Base-by-base conservation (phyloP, 257 asterid species). In the Catharanthus roseus region DNA sequence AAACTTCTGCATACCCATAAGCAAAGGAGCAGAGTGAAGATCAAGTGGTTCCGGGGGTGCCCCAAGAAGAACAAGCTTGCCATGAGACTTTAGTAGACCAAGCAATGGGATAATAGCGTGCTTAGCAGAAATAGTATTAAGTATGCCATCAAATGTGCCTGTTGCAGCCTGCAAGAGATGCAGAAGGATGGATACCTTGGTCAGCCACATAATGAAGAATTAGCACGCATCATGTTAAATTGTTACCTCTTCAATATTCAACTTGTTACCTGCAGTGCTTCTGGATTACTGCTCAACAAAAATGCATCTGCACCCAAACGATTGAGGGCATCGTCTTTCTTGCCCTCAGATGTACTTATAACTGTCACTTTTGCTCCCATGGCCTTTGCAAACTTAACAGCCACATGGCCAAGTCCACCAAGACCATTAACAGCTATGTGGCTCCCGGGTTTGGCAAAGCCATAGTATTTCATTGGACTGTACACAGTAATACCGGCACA, bases 91-190 rank as follows among this genome's bases (percentile, higher is more conserved):
- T 57, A 80, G 53, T 24, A 80, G 69, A 12, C 28, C 18, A 38
- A 80, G 21, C 73, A 80, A 76, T 36, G 84, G 76, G 39, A 56
- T n/a, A 28, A 80, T 5, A 10, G 78, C 76, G 58, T 80, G 84
- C 47, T 34, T 62, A 38, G 76, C 81, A 12, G 83, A 72, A n/a
- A 72, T 78, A 0, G 75, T 61, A 56, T 80, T 81, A 38, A 80
- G 28, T 10, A 75, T 71, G 8, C 72, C 74, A 34, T 79, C 83
- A 65, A 75, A 24, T 1, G 91, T 79, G 19, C 81, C 77, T 0
- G 54, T 68, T 5, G 90, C 93, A 36, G 82, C 86, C 92, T 88
- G 58, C 36, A 15, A 49, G 3, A 49, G 19, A 49, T 18, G 9
- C 16, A 49, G 55, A 19, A 49, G 18, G 4, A 23, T 13, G 8